A percentile compares a stretch with the other conserved stretches of the same genome.
These are phyloP conservation scores for Aspergillus saccharolyticus DNA, from an alignment of 495 filamentous ascomycete genomes.

Conservation along the genomic window DNA sequence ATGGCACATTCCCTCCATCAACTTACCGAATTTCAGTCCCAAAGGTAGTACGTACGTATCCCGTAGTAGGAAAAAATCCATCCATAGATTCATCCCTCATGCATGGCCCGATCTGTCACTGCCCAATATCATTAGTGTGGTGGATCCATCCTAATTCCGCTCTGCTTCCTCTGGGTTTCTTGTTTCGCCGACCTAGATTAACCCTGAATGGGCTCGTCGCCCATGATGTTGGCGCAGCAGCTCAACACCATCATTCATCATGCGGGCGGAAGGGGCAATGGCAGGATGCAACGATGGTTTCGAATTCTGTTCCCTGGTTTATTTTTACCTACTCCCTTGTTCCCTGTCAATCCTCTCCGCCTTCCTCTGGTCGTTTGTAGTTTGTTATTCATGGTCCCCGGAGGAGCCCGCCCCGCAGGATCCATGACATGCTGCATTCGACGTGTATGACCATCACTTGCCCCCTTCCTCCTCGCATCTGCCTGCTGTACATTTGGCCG, in stretches of 20 bases:
- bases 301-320: background rate
- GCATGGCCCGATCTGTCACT: slow-evolving; percentile 17
- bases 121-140: background rate
- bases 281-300: background rate
- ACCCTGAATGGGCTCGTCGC: slow-evolving; percentile 3
- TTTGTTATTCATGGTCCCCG: slow-evolving; percentile 17
- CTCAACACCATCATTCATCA: slow-evolving; percentile 1
- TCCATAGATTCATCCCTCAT: slow-evolving; percentile 7
- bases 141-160: slow-evolving; percentile 8
- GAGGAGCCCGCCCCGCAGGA: slow-evolving; percentile 4
- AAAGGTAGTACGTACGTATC: no score
- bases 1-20: background rate
- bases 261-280: background rate
- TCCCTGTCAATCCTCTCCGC: slow-evolving; percentile 2
- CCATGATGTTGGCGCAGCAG: slow-evolving; percentile 8
- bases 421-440: slow-evolving; percentile 2
- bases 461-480: slow-evolving; percentile 15
- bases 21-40: background rate
- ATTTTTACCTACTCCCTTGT: slow-evolving; percentile 6
- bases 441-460: slow-evolving; percentile 9
- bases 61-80: no score
- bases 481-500: slow-evolving; percentile 16
- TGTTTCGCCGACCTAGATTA: slow-evolving; percentile 1
- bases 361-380: slow-evolving; percentile 3
- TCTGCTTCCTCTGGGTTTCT: slow-evolving; percentile 5